Percentiles rank a stretch among this genome's conserved stretches.
Evolutionary conservation across 1,284 basidiomycete species (phyloP).

Genomic region (Anthracocystis setariae): DNA sequence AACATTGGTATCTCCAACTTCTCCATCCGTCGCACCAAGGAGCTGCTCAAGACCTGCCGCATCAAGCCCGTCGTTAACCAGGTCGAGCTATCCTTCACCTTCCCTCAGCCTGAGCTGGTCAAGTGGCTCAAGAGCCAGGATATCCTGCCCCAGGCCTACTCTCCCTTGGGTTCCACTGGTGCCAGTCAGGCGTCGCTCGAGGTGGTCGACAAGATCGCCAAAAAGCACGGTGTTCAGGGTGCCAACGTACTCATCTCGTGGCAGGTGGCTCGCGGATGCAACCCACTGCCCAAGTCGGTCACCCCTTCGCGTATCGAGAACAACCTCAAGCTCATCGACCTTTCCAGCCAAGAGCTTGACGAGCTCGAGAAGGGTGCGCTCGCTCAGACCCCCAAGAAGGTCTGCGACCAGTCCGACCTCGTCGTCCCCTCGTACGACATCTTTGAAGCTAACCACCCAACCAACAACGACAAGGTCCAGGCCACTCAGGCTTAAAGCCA

Average conservation of each 20-base stretch:
- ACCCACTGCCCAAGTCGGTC: conserved; percentile 53
- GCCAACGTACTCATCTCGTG: conserved; percentile 59
- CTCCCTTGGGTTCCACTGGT: conserved; percentile 56
- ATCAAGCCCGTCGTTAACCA: conserved; percentile 63
- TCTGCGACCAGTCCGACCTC: conserved; percentile 58
- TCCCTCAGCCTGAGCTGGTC: conserved; percentile 81
- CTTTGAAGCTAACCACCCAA: conserved; percentile 51
- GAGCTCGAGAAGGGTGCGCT: conserved; percentile 70
- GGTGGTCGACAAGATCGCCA: conserved; percentile 57
- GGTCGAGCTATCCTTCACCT: conserved; percentile 60
- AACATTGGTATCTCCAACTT: conserved; percentile 74
- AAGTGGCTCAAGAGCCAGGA: conserved; percentile 72
- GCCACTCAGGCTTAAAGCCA: conserved; percentile 27
- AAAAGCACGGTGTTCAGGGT: conserved; percentile 53
- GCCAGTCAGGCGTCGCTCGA: conserved; percentile 46
- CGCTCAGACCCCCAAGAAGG: conserved; percentile 49
- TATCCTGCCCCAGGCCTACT: conserved; percentile 59
- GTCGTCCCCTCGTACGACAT: conserved; percentile 55
- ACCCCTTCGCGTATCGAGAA: conserved; percentile 53
- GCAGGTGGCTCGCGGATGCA: conserved; percentile 60
- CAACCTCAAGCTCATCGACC: conserved; percentile 67
- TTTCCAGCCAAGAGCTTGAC: conserved; percentile 71
- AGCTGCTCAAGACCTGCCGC: conserved; percentile 50
- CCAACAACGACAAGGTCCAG: conserved; percentile 57
- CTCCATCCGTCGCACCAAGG: conserved; percentile 59